These are phyloP conservation scores for Verticillium dahliae DNA, from an alignment of 2,329 filamentous ascomycete genomes.

Conservation along the genomic window DNA sequence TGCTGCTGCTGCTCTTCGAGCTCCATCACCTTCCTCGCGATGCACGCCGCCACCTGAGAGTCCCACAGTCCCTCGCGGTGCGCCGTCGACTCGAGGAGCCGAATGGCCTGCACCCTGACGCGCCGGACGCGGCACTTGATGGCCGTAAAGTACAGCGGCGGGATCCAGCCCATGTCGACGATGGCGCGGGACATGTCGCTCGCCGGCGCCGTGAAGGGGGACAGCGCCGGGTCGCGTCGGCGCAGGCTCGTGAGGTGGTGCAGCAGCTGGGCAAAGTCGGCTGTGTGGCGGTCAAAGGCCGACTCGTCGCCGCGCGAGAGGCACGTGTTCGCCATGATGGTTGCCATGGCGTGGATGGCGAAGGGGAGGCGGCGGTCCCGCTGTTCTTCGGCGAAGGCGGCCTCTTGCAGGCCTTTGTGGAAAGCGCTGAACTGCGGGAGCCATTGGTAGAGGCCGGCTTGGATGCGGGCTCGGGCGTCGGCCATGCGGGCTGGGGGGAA, in stretches of 20 bases:
- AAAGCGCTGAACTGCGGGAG: constrained; percentile 17
- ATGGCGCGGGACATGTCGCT: constrained; percentile 25
- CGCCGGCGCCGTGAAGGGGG: background rate
- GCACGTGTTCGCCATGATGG: constrained; percentile 32
- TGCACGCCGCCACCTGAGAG: constrained; percentile 17
- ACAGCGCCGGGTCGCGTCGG: background rate
- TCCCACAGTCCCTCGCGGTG: constrained; percentile 38
- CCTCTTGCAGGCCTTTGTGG: background rate
- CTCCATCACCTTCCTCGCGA: constrained; percentile 28
- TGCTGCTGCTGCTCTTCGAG: constrained; percentile 23
- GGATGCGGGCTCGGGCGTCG: background rate
- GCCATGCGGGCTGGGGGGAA: background rate
- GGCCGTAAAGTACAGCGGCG: constrained; percentile 37
- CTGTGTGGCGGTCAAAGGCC: constrained; percentile 27
- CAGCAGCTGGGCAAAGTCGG: constrained; percentile 25
- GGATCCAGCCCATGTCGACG: constrained; percentile 35
- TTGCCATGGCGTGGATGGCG: constrained; percentile 33
- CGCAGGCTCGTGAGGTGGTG: constrained; percentile 9
- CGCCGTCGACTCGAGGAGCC: constrained; percentile 18
- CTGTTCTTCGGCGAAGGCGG: constrained; percentile 8
- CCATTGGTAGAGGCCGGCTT: constrained; percentile 13
- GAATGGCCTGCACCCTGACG: constrained; percentile 30
- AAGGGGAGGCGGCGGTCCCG: constrained; percentile 18
- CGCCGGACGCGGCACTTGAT: constrained; percentile 37
- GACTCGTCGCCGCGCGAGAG: constrained; percentile 24